Conservation (phyloP, 2,329 filamentous ascomycete species). For the Colletotrichum phormii region DNA sequence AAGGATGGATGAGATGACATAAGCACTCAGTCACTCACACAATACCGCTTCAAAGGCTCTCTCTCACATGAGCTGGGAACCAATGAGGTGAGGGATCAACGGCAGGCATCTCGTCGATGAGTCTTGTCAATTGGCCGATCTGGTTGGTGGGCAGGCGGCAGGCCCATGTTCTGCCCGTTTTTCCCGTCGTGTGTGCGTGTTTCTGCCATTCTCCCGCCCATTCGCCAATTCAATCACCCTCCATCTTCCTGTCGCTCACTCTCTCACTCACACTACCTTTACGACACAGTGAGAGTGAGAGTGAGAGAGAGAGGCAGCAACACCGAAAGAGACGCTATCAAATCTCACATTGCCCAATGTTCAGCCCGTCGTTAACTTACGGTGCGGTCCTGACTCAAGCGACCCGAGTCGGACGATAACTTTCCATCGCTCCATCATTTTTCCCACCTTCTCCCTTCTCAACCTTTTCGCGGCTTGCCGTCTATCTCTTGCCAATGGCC, state of each 20-base stretch:
- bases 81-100: conserved; percentile 28
- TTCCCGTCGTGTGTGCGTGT: not conserved
- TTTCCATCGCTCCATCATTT: not conserved
- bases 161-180: not conserved
- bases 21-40: not conserved
- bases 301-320: not conserved
- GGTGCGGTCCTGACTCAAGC: not conserved
- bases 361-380: not conserved
- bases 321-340: not conserved
- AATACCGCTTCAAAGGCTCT: not conserved
- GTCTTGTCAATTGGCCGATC: conserved; percentile 1
- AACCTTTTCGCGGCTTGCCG: not conserved
- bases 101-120: conserved; percentile 28
- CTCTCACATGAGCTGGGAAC: conserved; percentile 12
- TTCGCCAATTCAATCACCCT: not conserved
- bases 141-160: not conserved
- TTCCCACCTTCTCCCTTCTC: not conserved
- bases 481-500: conserved; percentile 10
- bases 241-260: not conserved
- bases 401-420: not conserved
- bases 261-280: not conserved
- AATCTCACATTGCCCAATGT: not conserved
- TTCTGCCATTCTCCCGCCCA: not conserved
- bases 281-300: not conserved
- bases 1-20: conserved; percentile 8